These are phyloP conservation scores for Dryas drummondii DNA, from an alignment of 306 rosid species.

Conservation along the genomic window DNA sequence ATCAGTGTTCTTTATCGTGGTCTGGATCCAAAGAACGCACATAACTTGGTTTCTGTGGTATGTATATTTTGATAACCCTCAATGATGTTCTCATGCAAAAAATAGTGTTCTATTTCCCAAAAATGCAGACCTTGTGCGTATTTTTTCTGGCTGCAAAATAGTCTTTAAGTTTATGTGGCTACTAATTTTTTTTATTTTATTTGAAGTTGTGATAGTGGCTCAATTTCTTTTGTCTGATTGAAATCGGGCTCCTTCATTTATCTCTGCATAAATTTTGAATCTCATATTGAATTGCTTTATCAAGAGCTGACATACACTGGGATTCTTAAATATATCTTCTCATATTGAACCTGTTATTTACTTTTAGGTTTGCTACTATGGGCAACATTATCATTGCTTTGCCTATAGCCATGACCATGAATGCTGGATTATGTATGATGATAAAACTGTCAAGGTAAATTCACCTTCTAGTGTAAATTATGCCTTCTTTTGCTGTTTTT, in stretches of 20 bases:
- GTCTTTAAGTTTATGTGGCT: not conserved
- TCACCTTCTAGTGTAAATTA: conserved; percentile 15
- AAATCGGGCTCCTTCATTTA: not conserved
- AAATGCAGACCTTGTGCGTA: not conserved
- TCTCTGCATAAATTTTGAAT: not conserved
- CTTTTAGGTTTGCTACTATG: conserved; percentile 92
- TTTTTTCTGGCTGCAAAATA: not conserved
- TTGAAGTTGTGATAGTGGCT: not conserved
- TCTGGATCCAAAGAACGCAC: conserved; percentile 61
- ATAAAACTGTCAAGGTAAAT: conserved; percentile 86
- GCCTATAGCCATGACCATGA: conserved; percentile 78
- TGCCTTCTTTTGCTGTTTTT: conserved; percentile 24
- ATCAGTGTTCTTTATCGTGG: conserved; percentile 85
- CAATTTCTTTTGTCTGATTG: not conserved
- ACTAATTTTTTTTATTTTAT: not conserved
- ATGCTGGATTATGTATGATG: conserved; percentile 93
- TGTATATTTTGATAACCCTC: conserved; percentile 30
- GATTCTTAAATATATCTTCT: conserved; percentile 19
- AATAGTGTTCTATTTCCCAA: not conserved
- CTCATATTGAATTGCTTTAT: conserved; percentile 8
- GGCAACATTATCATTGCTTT: conserved; percentile 97
- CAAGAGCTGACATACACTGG: not conserved
- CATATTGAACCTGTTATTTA: not conserved
- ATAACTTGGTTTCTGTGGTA: conserved; percentile 97
- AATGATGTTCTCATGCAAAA: not conserved